These are phyloP conservation scores for Crucibulum laeve DNA, from an alignment of 768 basidiomycete genomes.

Conservation along the genomic window DNA sequence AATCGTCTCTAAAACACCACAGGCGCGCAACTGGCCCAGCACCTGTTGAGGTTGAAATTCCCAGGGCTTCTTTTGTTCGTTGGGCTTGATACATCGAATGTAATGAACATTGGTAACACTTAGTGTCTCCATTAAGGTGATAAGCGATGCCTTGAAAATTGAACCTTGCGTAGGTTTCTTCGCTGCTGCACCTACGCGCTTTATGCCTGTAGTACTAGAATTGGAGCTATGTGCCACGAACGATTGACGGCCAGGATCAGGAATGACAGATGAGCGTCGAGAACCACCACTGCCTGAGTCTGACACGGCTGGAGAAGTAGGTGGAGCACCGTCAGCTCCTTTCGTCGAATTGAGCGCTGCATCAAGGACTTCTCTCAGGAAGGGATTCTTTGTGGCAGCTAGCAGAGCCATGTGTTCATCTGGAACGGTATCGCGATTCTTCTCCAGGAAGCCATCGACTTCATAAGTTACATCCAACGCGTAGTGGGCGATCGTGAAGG, in stretches of 20 bases:
- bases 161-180: constrained; percentile 96
- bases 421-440: constrained; percentile 97
- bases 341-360: constrained; percentile 76
- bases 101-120: constrained; percentile 98
- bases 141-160: constrained; percentile 95
- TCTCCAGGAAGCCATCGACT: constrained; percentile 96
- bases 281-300: constrained; percentile 76
- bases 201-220: constrained; percentile 35
- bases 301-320: constrained; percentile 72
- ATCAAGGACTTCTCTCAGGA: constrained; percentile 93
- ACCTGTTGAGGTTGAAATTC: constrained; percentile 96
- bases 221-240: constrained; percentile 50
- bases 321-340: constrained; percentile 60
- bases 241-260: constrained; percentile 78
- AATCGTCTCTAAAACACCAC: constrained; percentile 98
- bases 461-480: constrained; percentile 98
- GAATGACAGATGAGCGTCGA: constrained; percentile 79
- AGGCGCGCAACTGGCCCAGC: constrained; percentile 89
- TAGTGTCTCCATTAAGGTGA: constrained; percentile 95
- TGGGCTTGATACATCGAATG: constrained; percentile 99
- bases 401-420: constrained; percentile 95
- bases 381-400: constrained; percentile 81
- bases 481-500: constrained; percentile 98
- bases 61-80: constrained; percentile 95
- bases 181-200: constrained; percentile 61